A percentile compares a stretch with the other conserved stretches of the same genome.
Evolutionary conservation across 768 basidiomycete species (phyloP).

Genomic region (Boletus vinaceobasis): DNA sequence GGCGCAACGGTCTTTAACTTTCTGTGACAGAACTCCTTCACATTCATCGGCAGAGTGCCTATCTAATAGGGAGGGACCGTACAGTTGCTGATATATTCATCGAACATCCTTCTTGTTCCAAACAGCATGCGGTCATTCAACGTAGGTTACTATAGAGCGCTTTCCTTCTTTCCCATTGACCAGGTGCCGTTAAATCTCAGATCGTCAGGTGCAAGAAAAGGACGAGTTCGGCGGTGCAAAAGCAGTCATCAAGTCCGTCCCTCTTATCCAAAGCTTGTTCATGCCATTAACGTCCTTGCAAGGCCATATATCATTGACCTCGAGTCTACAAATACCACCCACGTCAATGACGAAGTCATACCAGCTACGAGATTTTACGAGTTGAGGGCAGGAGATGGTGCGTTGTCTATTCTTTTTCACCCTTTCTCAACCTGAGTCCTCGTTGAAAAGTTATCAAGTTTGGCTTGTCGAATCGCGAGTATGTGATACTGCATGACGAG

Average conservation of each 20-base stretch:
- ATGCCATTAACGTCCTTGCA: slow-evolving; percentile 4
- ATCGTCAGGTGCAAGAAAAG: slow-evolving; percentile 80
- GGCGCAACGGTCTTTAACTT: neutral
- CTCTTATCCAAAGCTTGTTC: neutral
- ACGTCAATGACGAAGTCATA: slow-evolving; percentile 83
- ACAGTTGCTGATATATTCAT: slow-evolving; percentile 83
- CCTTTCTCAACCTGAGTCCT: slow-evolving; percentile 7
- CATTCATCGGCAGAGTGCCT: slow-evolving; percentile 91
- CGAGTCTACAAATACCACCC: slow-evolving; percentile 95
- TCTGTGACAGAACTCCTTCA: slow-evolving; percentile 72
- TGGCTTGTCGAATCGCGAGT: slow-evolving; percentile 76
- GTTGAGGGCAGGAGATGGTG: slow-evolving; percentile 75
- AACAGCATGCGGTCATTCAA: slow-evolving; percentile 97
- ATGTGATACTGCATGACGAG: slow-evolving; percentile 83
- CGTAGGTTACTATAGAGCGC: slow-evolving; percentile 44
- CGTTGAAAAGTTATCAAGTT: slow-evolving; percentile 71
- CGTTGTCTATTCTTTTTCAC: slow-evolving; percentile 20
- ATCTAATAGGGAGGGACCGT: slow-evolving; percentile 87
- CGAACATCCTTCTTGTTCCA: slow-evolving; percentile 96
- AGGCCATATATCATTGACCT: slow-evolving; percentile 98
- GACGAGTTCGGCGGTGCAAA: slow-evolving; percentile 84
- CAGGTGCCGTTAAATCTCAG: slow-evolving; percentile 33
- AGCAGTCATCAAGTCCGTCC: slow-evolving; percentile 75
- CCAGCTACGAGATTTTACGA: slow-evolving; percentile 88
- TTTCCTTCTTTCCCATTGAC: slow-evolving; percentile 2